Percentiles rank a stretch among this genome's conserved stretches.
Evolutionary conservation across 305 asterid species (phyloP).

Genomic region (Fraxinus baroniana): DNA sequence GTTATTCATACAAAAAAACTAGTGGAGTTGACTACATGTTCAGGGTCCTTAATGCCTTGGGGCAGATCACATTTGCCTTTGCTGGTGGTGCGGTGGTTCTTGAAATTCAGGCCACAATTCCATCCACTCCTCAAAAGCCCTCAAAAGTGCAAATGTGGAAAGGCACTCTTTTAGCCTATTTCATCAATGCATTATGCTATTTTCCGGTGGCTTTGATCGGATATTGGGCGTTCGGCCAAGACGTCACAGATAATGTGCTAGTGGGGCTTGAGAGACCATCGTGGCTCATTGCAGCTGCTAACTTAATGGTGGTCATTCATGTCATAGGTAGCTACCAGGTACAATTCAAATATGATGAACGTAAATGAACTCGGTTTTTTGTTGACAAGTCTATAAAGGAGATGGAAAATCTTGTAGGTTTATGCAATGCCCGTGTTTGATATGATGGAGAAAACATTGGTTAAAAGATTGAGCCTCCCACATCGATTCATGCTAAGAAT

Average conservation of each 20-base stretch:
- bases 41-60: slow-evolving; percentile 72
- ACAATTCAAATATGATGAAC: neutral
- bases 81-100: slow-evolving; percentile 88
- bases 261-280: slow-evolving; percentile 75
- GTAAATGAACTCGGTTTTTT: neutral
- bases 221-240: slow-evolving; percentile 87
- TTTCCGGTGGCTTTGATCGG: slow-evolving; percentile 86
- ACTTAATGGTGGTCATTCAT: slow-evolving; percentile 85
- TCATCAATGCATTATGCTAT: slow-evolving; percentile 71
- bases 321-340: slow-evolving; percentile 98
- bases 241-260: slow-evolving; percentile 67
- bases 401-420: slow-evolving; percentile 37
- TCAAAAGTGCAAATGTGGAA: slow-evolving; percentile 88
- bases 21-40: slow-evolving; percentile 57
- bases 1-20: slow-evolving; percentile 69
- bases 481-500: slow-evolving; percentile 49
- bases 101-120: slow-evolving; percentile 90
- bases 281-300: slow-evolving; percentile 92
- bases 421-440: slow-evolving; percentile 96
- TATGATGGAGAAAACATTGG: slow-evolving; percentile 46
- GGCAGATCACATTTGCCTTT: slow-evolving; percentile 78
- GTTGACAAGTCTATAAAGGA: neutral
- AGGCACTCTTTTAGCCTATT: slow-evolving; percentile 78
- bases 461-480: slow-evolving; percentile 37
- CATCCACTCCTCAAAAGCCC: slow-evolving; percentile 87